These are phyloP conservation scores for Usnea hakonensis DNA, from an alignment of 495 filamentous ascomycete species.

Conservation along the genomic window DNA sequence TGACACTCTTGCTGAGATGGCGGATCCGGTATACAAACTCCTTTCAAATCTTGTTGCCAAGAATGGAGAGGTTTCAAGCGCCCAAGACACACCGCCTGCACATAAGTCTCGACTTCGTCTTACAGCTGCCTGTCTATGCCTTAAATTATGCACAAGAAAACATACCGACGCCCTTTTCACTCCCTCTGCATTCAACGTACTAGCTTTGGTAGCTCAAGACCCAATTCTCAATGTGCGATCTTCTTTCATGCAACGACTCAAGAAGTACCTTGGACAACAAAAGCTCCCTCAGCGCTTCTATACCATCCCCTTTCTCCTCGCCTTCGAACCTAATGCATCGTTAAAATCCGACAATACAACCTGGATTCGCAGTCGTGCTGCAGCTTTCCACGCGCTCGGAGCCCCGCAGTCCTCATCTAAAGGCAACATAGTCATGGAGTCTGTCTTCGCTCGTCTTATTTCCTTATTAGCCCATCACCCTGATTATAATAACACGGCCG, in stretches of 20 bases:
- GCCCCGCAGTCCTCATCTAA: constrained; percentile 31
- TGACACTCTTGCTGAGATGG: constrained; percentile 44
- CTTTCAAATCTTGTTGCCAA: constrained; percentile 65
- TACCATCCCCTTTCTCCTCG: constrained; percentile 77
- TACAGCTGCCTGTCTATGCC: constrained; percentile 67
- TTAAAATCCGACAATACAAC: constrained; percentile 68
- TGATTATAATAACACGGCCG: constrained; percentile 64
- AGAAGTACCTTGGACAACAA: constrained; percentile 68
- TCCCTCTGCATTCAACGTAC: constrained; percentile 64
- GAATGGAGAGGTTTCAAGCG: constrained; percentile 71
- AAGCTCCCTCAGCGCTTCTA: constrained; percentile 75
- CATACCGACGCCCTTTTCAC: constrained; percentile 69
- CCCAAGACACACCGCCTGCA: constrained; percentile 59
- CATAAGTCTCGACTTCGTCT: constrained; percentile 75
- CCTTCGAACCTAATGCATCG: constrained; percentile 68
- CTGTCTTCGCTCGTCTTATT: constrained; percentile 74
- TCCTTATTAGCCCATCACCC: constrained; percentile 91
- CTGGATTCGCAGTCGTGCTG: constrained; percentile 77
- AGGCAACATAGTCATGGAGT: constrained; percentile 61
- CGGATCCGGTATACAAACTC: constrained; percentile 63
- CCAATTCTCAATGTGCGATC: constrained; percentile 60
- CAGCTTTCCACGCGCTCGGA: constrained; percentile 34
- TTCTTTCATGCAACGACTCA: constrained; percentile 72
- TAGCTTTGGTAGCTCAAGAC: constrained; percentile 77
- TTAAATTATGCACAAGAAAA: constrained; percentile 73